These are phyloP conservation scores for Nakaseomyces kungkrabaensis DNA, from an alignment of 1,139 yeast species.

Conservation along the genomic window DNA sequence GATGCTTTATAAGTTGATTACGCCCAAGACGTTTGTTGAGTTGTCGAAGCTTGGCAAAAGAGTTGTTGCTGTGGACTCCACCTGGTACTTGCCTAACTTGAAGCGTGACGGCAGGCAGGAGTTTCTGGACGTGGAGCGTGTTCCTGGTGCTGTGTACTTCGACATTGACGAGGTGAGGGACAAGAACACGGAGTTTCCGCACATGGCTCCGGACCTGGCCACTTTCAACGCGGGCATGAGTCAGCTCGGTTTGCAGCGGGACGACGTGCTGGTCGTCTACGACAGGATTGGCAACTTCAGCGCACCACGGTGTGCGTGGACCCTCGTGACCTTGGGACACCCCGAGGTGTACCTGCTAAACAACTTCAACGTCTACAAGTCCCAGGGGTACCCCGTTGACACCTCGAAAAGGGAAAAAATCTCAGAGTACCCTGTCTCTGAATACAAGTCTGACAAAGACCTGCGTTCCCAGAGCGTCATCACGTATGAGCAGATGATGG, in stretches of 20 bases:
- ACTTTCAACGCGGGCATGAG: constrained; percentile 47
- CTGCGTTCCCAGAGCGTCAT: constrained; percentile 58
- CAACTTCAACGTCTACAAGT: constrained; percentile 48
- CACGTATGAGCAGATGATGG: constrained; percentile 36
- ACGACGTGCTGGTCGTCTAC: constrained; percentile 67
- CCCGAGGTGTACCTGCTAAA: constrained; percentile 55
- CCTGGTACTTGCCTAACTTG: constrained; percentile 84
- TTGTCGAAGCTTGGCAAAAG: constrained; percentile 23
- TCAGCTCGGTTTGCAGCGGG: constrained; percentile 32
- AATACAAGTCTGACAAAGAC: constrained; percentile 32
- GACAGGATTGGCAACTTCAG: constrained; percentile 80
- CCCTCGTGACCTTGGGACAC: constrained; percentile 70
- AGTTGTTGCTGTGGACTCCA: constrained; percentile 69
- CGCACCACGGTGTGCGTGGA: constrained; percentile 89
- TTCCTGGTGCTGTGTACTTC: constrained; percentile 63
- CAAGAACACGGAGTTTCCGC: constrained; percentile 57
- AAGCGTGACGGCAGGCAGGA: constrained; percentile 52
- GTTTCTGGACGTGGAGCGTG: constrained; percentile 41
- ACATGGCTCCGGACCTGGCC: constrained; percentile 65
- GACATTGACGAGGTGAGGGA: constrained; percentile 69
- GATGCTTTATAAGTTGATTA: constrained; percentile 20
- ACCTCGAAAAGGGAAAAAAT: constrained; percentile 15
- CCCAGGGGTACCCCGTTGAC: constrained; percentile 34
- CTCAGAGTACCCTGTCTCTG: constrained; percentile 33
- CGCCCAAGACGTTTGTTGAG: constrained; percentile 22